These are phyloP conservation scores for Polyporus tsugae DNA, from an alignment of 1,284 basidiomycete species.

Conservation along the genomic window DNA sequence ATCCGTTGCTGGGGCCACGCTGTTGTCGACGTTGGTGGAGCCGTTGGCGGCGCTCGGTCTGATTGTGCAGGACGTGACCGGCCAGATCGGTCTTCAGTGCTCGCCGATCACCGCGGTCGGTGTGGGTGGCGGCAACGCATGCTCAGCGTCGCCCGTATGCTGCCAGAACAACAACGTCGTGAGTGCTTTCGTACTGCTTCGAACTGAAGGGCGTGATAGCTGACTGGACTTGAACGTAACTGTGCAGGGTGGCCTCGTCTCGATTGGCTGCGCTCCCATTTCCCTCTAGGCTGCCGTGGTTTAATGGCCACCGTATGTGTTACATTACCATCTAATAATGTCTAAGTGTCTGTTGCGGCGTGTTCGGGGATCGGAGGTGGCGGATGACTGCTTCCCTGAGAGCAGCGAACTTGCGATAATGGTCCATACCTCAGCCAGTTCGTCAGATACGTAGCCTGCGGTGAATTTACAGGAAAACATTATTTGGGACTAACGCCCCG, in stretches of 20 bases:
- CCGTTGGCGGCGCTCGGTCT: slow-evolving; percentile 17
- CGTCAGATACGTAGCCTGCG: no score
- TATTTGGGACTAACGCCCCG: no score
- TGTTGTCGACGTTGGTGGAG: slow-evolving; percentile 17
- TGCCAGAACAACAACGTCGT: slow-evolving; percentile 33
- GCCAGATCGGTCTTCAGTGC: slow-evolving; percentile 26
- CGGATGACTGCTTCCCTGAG: no score
- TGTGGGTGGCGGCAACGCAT: slow-evolving; percentile 19
- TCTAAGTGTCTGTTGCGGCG: no score
- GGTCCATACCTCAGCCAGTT: no score
- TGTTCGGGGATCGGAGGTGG: no score
- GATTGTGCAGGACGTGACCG: slow-evolving; percentile 24
- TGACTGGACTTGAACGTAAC: background rate
- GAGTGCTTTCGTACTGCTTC: slow-evolving; percentile 4
- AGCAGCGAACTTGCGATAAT: no score
- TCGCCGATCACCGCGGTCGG: slow-evolving; percentile 29
- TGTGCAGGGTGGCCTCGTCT: background rate
- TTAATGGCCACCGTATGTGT: background rate
- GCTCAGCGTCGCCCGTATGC: slow-evolving; percentile 28
- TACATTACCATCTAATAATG: background rate
- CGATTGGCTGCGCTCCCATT: background rate
- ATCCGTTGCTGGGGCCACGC: slow-evolving; percentile 20
- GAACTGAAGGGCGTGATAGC: background rate
- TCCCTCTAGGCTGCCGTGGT: background rate
- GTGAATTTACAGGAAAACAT: no score